Evolutionary conservation across 352 stramenopile genomes (phyloP), one percentile per base, ranked within the genome.

Genomic region (Aphanomyces cochlioides): DNA sequence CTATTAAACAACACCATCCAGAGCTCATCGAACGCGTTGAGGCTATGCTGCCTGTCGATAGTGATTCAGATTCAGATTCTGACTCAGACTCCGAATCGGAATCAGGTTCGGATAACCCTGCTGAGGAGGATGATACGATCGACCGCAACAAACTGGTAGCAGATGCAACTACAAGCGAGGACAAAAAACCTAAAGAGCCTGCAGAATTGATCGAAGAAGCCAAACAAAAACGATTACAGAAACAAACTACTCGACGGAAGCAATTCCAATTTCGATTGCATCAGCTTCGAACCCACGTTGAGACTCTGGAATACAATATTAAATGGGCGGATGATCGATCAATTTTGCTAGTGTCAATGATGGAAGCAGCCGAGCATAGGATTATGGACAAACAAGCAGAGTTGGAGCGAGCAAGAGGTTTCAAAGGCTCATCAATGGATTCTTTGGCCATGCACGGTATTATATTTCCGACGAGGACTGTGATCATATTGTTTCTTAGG

Each of bases 331-430:
- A 85, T 34, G 78, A 90, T 56, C 80, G 84, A 0, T 83, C 76
- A 21, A 76, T 90, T 47, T 80, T 90, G 72, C 78, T 93, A 6
- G 84, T 92, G 0, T 79, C 85, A 0, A 68, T 92, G 4, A 90
- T 93, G 66, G 81, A 80, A 56, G 74, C 79, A 0, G 80, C 85
- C 7, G 85, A 93, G 63, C 67, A 74, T 17, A 84, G 84, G 0
- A 92, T 89, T 47, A 57, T 90, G 1, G 84, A 91, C n/a, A 93
- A 93, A 19, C 85, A 93, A 69, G 84, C 80, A 3, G 85, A 93
- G 37, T 60, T 92, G 7, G 85, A 90, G 65, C 81, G 84, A 39
- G 84, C 84, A 12, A 73, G 77, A 43, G 87, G 83, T 75, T 93
- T 93, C 65, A 69, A 69, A 37, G 84, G 85, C 0, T 74, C 77